Base-by-base conservation (phyloP, 1,139 yeast genomes). In the Oligophagozyma castellii region DNA sequence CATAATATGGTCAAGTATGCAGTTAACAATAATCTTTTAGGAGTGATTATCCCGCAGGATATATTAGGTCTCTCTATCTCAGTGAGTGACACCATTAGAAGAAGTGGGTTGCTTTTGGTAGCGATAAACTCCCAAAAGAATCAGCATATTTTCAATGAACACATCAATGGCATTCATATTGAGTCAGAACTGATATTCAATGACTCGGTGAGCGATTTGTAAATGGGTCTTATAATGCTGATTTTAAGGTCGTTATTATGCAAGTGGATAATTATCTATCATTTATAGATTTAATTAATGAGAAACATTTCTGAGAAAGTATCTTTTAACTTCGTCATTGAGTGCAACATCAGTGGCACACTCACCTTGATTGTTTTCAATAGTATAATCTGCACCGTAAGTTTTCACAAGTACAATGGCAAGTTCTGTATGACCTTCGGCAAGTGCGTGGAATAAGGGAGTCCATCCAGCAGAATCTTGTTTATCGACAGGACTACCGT, bases 361-460 rank as follows among this genome's bases (percentile, higher is more conserved):
- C 32, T 65, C 56, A 3, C 74, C 83, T 8, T 73, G 75, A 2
- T 46, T 39, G 40, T 67, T 71, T 27, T 53, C 60, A 5, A 63
- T 37, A 2, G 53, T 49, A 2, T 62, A 58, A 43, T 79, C 83
- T 1, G 93, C 95, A 0, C 92, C 92, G 16, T 63, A 58, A 26
- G 64, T 61, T 14, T 37, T 43, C 4, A 74, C 70, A 28, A 86
- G 56, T 23, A 59, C 45, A 2, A 71, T 63, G 0, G 80, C 94
- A 5, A 72, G 70, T 34, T 81, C 95, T 2, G 76, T 86, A 46
- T 77, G 76, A 0, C 95, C 95, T 51, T 86, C 98, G 0, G 95
- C 89, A 31, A 79, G 56, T 0, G 96, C 95, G 52, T 83, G 93
- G 51, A 83, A 93, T 40, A 86, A 53, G 1, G 94, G 73, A 0